phyloP scores from a whole-genome alignment of 1,284 basidiomycete genomes.

The Butyriboletus appendiculatus region DNA sequence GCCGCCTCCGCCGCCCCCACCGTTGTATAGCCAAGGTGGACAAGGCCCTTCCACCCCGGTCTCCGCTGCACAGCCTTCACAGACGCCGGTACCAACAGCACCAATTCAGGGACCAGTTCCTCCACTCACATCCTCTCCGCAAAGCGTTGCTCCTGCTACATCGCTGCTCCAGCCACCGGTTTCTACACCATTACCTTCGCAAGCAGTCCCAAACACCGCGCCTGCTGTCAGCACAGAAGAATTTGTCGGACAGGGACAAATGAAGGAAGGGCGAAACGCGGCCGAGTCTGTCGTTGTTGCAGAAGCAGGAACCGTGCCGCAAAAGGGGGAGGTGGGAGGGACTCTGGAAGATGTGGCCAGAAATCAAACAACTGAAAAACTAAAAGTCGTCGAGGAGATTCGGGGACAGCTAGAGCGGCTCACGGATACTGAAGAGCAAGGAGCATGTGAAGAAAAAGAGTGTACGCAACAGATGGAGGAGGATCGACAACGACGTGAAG shows the following conservation, averaged over 20 bases:
- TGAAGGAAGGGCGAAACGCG: conserved; percentile 2
- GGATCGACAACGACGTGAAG: conserved; percentile 8
- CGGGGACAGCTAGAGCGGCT: neutral
- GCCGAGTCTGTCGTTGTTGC: neutral
- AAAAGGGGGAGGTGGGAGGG: conserved; percentile 1
- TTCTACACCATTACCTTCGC: neutral
- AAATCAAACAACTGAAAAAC: neutral
- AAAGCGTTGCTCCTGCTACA: neutral
- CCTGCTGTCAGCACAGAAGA: neutral
- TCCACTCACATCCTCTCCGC: neutral
- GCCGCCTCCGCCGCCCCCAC: conserved; percentile 13
- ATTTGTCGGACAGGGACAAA: neutral
- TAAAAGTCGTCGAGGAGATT: neutral
- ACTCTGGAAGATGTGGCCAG: neutral
- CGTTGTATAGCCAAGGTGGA: conserved; percentile 6
- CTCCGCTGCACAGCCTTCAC: conserved; percentile 8
- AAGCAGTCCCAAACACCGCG: neutral
- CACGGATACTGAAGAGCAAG: conserved; percentile 4
- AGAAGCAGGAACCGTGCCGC: neutral
- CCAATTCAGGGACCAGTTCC: conserved; percentile 4
- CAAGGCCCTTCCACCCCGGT: neutral
- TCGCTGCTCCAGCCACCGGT: neutral
- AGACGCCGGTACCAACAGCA: neutral
- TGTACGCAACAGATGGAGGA: conserved; percentile 12
- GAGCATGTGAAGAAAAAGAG: conserved; percentile 14